phyloP scores from a whole-genome alignment of 1,284 basidiomycete genomes.

The Rhodotorula sp. region DNA sequence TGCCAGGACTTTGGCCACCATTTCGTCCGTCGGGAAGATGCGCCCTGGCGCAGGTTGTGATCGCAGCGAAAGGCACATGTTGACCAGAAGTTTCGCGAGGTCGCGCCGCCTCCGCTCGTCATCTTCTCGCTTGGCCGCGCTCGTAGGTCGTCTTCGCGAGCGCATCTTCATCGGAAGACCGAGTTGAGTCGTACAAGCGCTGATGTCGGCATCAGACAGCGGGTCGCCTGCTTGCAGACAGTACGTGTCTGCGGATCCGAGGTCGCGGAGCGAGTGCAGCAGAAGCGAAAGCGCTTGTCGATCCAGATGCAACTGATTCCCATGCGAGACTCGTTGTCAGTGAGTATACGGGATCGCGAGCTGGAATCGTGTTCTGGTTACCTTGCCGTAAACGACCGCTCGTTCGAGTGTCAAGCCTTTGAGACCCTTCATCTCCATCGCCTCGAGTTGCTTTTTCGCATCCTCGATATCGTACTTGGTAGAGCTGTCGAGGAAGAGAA shows the following conservation, averaged over 20 bases:
- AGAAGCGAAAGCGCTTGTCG: conserved; percentile 66
- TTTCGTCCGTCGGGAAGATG: conserved; percentile 46
- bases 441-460: conserved; percentile 57
- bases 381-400: conserved; percentile 79
- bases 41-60: conserved; percentile 52
- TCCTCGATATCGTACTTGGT: conserved; percentile 61
- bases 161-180: conserved; percentile 37
- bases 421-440: conserved; percentile 51
- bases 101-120: conserved; percentile 55
- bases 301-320: conserved; percentile 62
- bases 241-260: conserved; percentile 74
- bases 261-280: conserved; percentile 68
- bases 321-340: background rate
- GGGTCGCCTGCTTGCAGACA: conserved; percentile 67
- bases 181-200: conserved; percentile 58
- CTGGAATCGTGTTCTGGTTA: conserved; percentile 45
- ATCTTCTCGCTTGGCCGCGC: conserved; percentile 57
- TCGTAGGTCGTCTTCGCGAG: conserved; percentile 37
- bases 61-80: conserved; percentile 67
- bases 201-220: conserved; percentile 64
- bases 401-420: conserved; percentile 65
- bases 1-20: conserved; percentile 67
- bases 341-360: background rate
- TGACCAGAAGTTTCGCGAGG: conserved; percentile 67
- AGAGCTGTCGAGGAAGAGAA: conserved; percentile 75